Conservation (phyloP, 495 filamentous ascomycete genomes). For the Hypoxylon crocopeplum region DNA sequence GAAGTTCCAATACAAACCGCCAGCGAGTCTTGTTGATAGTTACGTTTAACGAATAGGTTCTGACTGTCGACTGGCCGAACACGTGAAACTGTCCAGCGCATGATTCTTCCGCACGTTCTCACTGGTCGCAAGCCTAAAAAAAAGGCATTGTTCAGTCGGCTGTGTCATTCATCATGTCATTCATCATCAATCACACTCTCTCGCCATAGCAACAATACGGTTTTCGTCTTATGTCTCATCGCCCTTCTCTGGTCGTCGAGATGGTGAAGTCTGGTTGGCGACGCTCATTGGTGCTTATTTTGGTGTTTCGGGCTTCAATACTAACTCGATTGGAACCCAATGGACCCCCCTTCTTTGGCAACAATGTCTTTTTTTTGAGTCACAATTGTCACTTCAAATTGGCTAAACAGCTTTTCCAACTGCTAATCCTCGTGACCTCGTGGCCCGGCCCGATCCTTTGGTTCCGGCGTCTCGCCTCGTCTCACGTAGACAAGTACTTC, state of each 20-base stretch:
- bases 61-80: constrained; percentile 10
- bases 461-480: constrained; percentile 34
- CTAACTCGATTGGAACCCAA: constrained; percentile 40
- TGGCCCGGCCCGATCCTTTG: constrained; percentile 37
- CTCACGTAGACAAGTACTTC: constrained; percentile 18
- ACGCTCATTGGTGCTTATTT: constrained; percentile 26
- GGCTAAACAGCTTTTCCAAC: constrained; percentile 9
- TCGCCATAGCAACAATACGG: constrained; percentile 30
- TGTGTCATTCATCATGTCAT: constrained; percentile 20
- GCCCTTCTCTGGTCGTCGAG: constrained; percentile 5
- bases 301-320: constrained; percentile 38
- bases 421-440: constrained; percentile 32
- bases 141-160: constrained; percentile 15
- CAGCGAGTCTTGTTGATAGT: constrained; percentile 16
- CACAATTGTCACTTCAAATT: constrained; percentile 35
- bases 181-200: constrained; percentile 33
- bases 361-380: constrained; percentile 18
- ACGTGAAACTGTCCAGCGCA: constrained; percentile 29
- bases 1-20: constrained; percentile 22
- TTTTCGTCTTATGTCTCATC: constrained; percentile 23
- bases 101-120: constrained; percentile 28
- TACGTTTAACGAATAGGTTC: no score
- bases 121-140: constrained; percentile 10
- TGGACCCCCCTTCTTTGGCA: constrained; percentile 17
- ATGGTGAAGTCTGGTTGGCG: constrained; percentile 22